Percentiles rank a stretch among this genome's conserved stretches.
These are phyloP conservation scores for Pyrenopolyporus hunteri DNA, from an alignment of 495 filamentous ascomycete species.

Conservation along the genomic window DNA sequence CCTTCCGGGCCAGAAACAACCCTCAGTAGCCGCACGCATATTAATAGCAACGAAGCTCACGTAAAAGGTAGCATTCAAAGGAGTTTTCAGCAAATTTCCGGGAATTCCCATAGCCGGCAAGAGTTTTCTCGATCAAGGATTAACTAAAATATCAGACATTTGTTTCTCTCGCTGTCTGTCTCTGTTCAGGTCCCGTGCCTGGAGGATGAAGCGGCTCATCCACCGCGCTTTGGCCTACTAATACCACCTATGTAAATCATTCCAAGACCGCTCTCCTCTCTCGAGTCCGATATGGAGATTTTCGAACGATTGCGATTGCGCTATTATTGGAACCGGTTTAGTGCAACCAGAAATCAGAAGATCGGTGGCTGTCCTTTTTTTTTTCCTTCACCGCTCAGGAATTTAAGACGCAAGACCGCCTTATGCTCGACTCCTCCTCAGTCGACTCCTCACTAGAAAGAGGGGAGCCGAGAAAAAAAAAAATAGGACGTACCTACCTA, in stretches of 20 bases:
- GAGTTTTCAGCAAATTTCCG: conserved; percentile 4
- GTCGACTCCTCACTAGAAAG: not conserved
- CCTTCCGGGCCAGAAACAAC: conserved; percentile 19
- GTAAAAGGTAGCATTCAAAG: conserved; percentile 15
- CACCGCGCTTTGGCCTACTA: conserved; percentile 11
- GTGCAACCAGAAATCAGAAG: not conserved
- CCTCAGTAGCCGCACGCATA: conserved; percentile 23
- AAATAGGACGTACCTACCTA: too few species aligned
- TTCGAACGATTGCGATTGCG: conserved; percentile 15
- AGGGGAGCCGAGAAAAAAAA: too few species aligned
- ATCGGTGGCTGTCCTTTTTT: too few species aligned
- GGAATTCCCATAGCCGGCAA: conserved; percentile 5
- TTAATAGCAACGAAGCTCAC: conserved; percentile 12
- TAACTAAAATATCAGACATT: conserved; percentile 2
- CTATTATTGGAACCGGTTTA: conserved; percentile 25
- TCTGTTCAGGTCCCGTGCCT: conserved; percentile 4
- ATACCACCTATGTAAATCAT: not conserved
- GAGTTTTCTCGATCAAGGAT: conserved; percentile 11
- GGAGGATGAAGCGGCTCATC: conserved; percentile 27
- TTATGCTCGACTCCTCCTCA: not conserved
- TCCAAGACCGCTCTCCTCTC: conserved; percentile 10
- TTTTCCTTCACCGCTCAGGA: conserved; percentile 10
- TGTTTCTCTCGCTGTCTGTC: too few species aligned
- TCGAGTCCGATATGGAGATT: conserved; percentile 10
- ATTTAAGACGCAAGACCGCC: not conserved